These are phyloP conservation scores for Colletotrichum sp. DNA, from an alignment of 2,329 filamentous ascomycete species.

Conservation along the genomic window DNA sequence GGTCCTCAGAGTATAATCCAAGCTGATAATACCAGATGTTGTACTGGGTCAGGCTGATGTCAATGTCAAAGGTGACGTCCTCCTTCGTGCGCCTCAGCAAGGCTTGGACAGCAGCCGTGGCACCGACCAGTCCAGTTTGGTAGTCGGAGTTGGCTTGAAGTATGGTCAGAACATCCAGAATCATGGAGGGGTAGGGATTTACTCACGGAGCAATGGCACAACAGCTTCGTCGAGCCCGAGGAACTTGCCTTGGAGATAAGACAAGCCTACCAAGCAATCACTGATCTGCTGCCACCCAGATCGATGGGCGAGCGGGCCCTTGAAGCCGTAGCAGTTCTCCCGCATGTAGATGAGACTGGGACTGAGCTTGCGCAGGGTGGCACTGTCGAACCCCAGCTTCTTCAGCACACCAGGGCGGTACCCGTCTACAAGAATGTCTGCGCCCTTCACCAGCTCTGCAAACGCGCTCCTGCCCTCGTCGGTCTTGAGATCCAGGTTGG, in stretches of 20 bases:
- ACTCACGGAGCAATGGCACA: neutral
- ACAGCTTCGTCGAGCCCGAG: neutral
- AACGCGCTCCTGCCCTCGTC: neutral
- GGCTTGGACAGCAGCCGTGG: neutral
- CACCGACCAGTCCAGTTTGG: neutral
- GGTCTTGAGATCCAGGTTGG: neutral
- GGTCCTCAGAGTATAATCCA: conserved; percentile 22
- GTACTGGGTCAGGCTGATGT: conserved; percentile 30
- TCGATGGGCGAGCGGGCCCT: neutral
- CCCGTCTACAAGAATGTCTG: neutral
- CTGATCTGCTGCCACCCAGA: neutral
- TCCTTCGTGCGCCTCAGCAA: conserved; percentile 22
- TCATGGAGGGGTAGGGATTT: fast-evolving
- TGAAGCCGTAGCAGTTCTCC: neutral
- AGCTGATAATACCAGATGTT: conserved; percentile 29
- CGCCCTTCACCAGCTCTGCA: neutral
- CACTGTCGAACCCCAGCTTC: neutral
- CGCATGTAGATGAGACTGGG: neutral
- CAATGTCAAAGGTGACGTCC: conserved; percentile 25
- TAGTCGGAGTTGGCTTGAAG: neutral
- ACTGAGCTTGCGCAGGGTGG: neutral
- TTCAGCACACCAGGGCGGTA: neutral
- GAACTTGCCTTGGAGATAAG: neutral
- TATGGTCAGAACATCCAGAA: fast-evolving
- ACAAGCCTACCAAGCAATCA: neutral